Base-by-base conservation (phyloP, 2,329 filamentous ascomycete genomes). In the Lasiodiplodia sp. region DNA sequence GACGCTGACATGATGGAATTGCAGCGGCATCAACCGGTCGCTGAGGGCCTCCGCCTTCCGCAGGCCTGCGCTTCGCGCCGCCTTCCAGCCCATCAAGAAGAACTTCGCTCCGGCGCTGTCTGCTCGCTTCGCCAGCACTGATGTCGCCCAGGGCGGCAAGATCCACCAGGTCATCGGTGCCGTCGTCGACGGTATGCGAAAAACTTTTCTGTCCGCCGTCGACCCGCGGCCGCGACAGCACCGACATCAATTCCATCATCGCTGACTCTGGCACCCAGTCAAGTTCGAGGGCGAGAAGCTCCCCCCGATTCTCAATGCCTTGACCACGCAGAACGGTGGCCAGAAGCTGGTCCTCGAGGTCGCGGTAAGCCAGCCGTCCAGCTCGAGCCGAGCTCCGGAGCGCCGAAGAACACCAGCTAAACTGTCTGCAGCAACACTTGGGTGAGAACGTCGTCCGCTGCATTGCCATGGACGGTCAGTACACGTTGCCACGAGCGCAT, bases 401-500 rank as follows among this genome's bases (percentile, higher is more conserved):
- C 60, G 60, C 60, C 60, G 60, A 64, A 52, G 60, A 73, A 69
- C 67, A 70, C 62, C 69, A 69, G 67, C 60, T 77, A 79, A 72
- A 79, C 71, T 31, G 34, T 68, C 25, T 68, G 75, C 78, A 97
- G 94, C 96, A 99, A 97, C 96, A 98, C 90, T 87, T 99, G 85
- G 96, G 96, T 87, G 93, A 99, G 88, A 97, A 93, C 88, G 93
- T 97, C 82, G 96, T 99, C 84, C 91, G 96, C 85, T 97, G 93
- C 85, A 99, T 99, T 97, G 96, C 96, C 86, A 99, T 99, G 96
- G 96, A 99, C 86, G 96, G 95, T 96, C 90, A 84, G 89, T 73
- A 47, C 62, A 51, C 21, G n/a, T 4, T 38, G 37, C 18, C 40
- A 34, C 23, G 21, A 67, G 58, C 14, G 51, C 40, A 53, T 53